phyloP scores from a whole-genome alignment of 2,329 filamentous ascomycete genomes.

The Pyrenophora graminea region DNA sequence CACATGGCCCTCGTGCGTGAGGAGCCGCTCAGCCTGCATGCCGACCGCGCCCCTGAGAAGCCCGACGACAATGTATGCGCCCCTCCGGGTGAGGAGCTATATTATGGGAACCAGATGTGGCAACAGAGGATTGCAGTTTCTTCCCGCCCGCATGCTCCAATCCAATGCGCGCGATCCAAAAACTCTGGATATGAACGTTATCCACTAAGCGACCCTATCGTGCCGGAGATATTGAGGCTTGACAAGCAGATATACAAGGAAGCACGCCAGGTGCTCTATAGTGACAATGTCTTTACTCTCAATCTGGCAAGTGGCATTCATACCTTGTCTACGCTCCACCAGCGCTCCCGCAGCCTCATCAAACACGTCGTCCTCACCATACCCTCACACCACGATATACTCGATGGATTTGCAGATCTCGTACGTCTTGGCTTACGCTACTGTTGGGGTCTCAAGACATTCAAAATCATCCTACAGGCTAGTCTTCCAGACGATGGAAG shows the following conservation, averaged over 20 bases:
- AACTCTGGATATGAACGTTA: background rate
- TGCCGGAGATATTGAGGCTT: slow-evolving; percentile 47
- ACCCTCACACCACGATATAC: slow-evolving; percentile 52
- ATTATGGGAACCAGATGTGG: no score
- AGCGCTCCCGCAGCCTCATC: slow-evolving; percentile 50
- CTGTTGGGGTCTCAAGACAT: slow-evolving; percentile 51
- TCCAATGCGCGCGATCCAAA: background rate
- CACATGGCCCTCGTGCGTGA: slow-evolving; percentile 42
- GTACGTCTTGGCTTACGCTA: slow-evolving; percentile 52
- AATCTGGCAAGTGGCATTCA: slow-evolving; percentile 45
- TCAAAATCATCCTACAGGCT: slow-evolving; percentile 47
- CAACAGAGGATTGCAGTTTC: no score
- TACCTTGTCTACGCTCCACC: slow-evolving; percentile 48
- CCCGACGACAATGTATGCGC: slow-evolving; percentile 13
- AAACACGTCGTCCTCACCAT: slow-evolving; percentile 52
- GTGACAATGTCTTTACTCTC: slow-evolving; percentile 43
- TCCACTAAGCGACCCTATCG: slow-evolving; percentile 39
- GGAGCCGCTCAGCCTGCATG: slow-evolving; percentile 38
- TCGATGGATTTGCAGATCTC: slow-evolving; percentile 52
- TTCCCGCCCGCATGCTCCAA: no score
- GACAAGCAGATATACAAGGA: slow-evolving; percentile 47
- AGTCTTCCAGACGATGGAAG: slow-evolving; percentile 38
- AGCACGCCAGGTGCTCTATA: slow-evolving; percentile 38
- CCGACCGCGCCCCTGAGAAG: slow-evolving; percentile 17
- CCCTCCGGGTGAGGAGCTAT: background rate